These are phyloP conservation scores for Perilla frutescens DNA, from an alignment of 257 asterid species.

Conservation along the genomic window DNA sequence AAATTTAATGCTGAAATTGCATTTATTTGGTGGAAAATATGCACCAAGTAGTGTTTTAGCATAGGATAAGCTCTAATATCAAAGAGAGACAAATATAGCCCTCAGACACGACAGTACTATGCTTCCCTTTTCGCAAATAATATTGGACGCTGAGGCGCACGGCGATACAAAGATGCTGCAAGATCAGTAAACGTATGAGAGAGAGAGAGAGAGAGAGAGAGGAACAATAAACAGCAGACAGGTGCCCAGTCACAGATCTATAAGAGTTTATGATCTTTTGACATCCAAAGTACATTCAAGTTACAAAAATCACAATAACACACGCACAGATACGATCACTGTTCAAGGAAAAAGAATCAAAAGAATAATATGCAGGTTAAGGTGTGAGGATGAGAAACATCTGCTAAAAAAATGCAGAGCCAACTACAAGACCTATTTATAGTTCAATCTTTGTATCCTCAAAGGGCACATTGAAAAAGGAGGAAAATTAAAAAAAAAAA, in stretches of 20 bases:
- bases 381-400: conserved; percentile 34
- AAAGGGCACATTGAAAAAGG: conserved; percentile 21
- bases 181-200: background rate
- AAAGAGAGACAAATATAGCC: too few species aligned
- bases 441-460: conserved; percentile 35
- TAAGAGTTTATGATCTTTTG: conserved; percentile 22
- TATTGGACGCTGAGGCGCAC: too few species aligned
- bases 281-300: conserved; percentile 30
- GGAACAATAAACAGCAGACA: background rate
- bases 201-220: background rate
- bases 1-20: too few species aligned
- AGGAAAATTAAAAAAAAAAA: background rate
- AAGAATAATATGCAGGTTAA: conserved; percentile 51
- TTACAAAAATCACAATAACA: conserved; percentile 35
- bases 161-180: too few species aligned
- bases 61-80: too few species aligned
- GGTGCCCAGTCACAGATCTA: background rate
- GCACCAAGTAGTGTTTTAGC: too few species aligned
- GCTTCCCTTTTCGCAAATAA: background rate
- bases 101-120: background rate
- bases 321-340: conserved; percentile 33
- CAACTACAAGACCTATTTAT: conserved; percentile 50
- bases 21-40: too few species aligned
- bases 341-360: conserved; percentile 46
- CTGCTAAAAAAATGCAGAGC: conserved; percentile 48